Conservation (phyloP, 305 asterid species). For the Fraxinus xanthoxyloides region DNA sequence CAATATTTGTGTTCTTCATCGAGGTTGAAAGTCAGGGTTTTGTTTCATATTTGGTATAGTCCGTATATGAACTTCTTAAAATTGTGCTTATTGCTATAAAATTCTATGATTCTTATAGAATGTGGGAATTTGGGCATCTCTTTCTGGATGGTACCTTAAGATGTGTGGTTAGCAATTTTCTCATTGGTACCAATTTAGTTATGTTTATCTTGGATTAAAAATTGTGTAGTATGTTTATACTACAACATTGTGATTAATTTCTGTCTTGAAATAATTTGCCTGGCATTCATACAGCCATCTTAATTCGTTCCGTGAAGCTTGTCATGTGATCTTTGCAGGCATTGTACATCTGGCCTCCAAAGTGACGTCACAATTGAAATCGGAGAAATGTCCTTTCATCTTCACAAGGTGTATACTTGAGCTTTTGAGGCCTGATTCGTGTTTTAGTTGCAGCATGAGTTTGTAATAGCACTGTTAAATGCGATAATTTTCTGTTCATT, state of each 20-base stretch:
- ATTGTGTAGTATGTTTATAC: background rate
- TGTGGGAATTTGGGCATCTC: background rate
- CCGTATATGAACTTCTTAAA: background rate
- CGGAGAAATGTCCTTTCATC: constrained; percentile 84
- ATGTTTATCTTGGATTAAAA: background rate
- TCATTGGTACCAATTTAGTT: background rate
- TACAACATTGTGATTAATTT: background rate
- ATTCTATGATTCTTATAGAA: background rate
- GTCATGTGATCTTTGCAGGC: constrained; percentile 40
- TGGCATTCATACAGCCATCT: background rate
- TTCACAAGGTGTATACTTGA: constrained; percentile 62
- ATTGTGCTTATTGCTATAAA: background rate
- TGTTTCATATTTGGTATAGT: background rate
- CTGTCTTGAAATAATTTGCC: background rate
- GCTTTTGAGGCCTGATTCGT: background rate
- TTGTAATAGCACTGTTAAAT: background rate
- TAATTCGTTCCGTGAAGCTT: background rate
- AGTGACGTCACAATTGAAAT: constrained; percentile 78
- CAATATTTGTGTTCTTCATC: background rate
- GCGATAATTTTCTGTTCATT: background rate
- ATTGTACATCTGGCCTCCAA: constrained; percentile 70
- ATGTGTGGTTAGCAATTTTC: background rate
- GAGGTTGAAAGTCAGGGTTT: background rate
- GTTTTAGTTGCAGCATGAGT: background rate
- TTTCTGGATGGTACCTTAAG: background rate